A percentile compares a stretch with the other conserved stretches of the same genome.
Evolutionary conservation across 2,329 filamentous ascomycete genomes (phyloP).

Genomic region (Penicillium sp.): DNA sequence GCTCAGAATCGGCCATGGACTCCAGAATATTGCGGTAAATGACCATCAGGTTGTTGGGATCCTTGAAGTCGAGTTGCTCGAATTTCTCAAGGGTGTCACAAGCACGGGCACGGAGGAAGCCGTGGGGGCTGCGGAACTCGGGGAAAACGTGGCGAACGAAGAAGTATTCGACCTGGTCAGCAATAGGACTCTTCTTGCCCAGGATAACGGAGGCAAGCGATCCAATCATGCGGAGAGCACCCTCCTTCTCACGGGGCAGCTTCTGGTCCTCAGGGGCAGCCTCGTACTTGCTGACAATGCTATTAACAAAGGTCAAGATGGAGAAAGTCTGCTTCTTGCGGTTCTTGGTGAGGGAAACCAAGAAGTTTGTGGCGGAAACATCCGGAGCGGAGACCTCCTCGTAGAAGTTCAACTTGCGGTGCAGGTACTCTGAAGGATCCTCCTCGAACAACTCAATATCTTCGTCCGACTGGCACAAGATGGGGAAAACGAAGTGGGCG

Average conservation of each 20-base stretch:
- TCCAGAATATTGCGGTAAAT: constrained; percentile 97
- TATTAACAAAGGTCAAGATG: constrained; percentile 92
- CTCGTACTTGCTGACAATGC: constrained; percentile 92
- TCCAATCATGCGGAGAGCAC: constrained; percentile 94
- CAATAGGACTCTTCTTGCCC: constrained; percentile 97
- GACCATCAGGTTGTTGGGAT: constrained; percentile 89
- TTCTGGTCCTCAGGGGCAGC: constrained; percentile 80
- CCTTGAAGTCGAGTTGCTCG: constrained; percentile 94
- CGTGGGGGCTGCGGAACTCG: constrained; percentile 89
- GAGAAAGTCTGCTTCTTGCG: constrained; percentile 95
- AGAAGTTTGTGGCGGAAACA: constrained; percentile 93
- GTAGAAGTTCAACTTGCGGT: constrained; percentile 96
- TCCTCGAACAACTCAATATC: constrained; percentile 92
- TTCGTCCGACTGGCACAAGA: constrained; percentile 87
- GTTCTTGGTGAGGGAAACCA: constrained; percentile 90
- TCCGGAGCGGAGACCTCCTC: constrained; percentile 95
- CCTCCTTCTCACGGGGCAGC: constrained; percentile 93
- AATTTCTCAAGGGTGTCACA: constrained; percentile 99
- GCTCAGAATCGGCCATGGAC: constrained; percentile 90
- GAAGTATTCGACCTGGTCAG: constrained; percentile 97
- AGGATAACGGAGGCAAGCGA: constrained; percentile 91
- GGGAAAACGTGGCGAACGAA: constrained; percentile 98
- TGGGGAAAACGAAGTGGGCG: constrained; percentile 91
- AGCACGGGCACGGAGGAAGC: constrained; percentile 88
- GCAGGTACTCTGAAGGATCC: constrained; percentile 93